Evolutionary conservation across 768 basidiomycete genomes (phyloP), one percentile per base, ranked within the genome.

Genomic region (Trametopsis cervina): DNA sequence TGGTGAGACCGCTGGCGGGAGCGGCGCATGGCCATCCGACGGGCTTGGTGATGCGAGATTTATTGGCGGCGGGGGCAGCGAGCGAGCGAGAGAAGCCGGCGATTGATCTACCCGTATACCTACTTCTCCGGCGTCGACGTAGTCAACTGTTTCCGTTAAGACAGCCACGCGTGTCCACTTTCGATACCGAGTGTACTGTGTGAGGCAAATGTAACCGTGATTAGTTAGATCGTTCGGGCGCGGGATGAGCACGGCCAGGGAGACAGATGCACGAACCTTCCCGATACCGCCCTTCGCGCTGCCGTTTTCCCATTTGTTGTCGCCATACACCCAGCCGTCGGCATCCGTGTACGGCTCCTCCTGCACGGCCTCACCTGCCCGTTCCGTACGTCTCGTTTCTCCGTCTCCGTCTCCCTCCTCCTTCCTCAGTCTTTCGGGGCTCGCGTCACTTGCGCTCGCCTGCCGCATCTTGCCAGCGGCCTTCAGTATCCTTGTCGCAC

Each of bases 241-340:
- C 33, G 4, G 25, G n/a, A n/a, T n/a, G n/a, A n/a, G n/a, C n/a
- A n/a, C n/a, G n/a, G n/a, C n/a, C n/a, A n/a, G n/a, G n/a, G n/a
- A 45, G 7, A 11, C 25, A 26, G 9, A 22, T 21, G 1, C 6
- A 57, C 68, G 37, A 36, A 83, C 83, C 72, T 93, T 93, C 63
- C 92, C 87, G 68, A 94, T 77, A 4, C 90, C 89, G 41, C 89
- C 89, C 55, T 83, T 85, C 47, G 71, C 70, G 46, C 80, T 82
- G 39, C 76, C 71, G 17, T 69, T 75, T 60, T 96, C 92, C 93
- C 93, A 97, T 63, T 96, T 95, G 63, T 97, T 97, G 56, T 94
- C 93, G 2, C 83, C 85, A 58, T 92, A 96, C 4, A 92, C 76
- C 93, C 93, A 97, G 3, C 93, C 93, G 51, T 94, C 90, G 3